Base-by-base conservation (phyloP, 345 rosid genomes). In the Microcos paniculata region DNA sequence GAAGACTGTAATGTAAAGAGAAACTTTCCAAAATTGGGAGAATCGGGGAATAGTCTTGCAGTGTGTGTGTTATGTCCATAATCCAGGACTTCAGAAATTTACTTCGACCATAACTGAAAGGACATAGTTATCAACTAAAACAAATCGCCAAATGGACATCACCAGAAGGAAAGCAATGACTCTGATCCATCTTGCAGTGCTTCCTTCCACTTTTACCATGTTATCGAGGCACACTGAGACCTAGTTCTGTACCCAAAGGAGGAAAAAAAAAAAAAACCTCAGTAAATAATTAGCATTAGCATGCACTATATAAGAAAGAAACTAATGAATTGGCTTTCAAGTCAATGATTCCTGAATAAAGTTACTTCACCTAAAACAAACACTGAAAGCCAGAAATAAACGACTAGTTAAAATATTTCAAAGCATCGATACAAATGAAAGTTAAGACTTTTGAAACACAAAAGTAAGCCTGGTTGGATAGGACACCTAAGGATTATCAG, bases 181-280 rank as follows among this genome's bases (percentile, higher is more conserved):
- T 14, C 45, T 15, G 6, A 66, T 58, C 76, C 62, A 31, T 73
- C 72, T 46, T 75, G 71, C 70, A 52, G 33, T 31, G 66, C 69
- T 21, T 66, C 79, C 51, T 73, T 80, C 64, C 56, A 5, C 68
- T 71, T 49, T 59, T 57, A 40, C 21, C 63, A 82, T 73, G 61
- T 86, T 82, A 88, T 93, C 97, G 94, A 74, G 94, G 97, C 77
- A 85, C 94, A n/a, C 95, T 80, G 78, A 89, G 87, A 75, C 97
- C 95, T 49, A 91, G 83, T 84, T 86, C 95, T 94, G 94, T 73
- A 81, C 64, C n/a, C n/a, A n/a, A n/a, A n/a, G n/a, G n/a, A n/a
- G n/a, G n/a, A 72, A 66, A 63, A 77, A 53, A 28, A 59, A 48
- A 81, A 62, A 30, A 56, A 24, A 84, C 62, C 70, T 30, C 21